A percentile compares a stretch with the other conserved stretches of the same genome.
Conservation (phyloP, 805 yeast genomes). For the Saturnispora sanitii region DNA sequence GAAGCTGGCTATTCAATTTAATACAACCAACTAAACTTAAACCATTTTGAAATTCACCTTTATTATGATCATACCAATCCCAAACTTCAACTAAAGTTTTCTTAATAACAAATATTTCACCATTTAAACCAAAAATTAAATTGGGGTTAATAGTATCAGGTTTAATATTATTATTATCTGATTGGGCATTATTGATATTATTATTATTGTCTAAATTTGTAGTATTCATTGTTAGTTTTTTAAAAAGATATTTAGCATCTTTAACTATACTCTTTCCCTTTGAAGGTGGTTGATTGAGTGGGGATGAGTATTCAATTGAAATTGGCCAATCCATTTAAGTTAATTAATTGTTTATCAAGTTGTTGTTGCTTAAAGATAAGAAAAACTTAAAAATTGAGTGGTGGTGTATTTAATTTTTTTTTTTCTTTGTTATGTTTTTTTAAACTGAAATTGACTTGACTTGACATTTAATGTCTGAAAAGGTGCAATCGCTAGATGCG, state of each 20-base stretch:
- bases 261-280: no score
- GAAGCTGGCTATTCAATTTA: neutral
- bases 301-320: no score
- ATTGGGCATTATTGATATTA: neutral
- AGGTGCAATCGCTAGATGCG: slow-evolving; percentile 1
- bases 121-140: slow-evolving; percentile 17
- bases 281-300: no score
- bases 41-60: neutral
- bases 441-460: neutral
- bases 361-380: neutral
- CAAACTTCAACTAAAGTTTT: slow-evolving; percentile 28
- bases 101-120: slow-evolving; percentile 28
- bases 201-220: neutral
- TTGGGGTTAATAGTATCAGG: no score
- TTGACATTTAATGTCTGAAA: slow-evolving; percentile 2
- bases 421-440: no score
- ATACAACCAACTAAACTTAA: neutral
- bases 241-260: neutral
- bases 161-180: no score
- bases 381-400: neutral
- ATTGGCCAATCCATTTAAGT: no score
- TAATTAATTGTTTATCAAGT: no score
- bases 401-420: no score
- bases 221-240: neutral
- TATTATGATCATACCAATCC: slow-evolving; percentile 27